A percentile compares a stretch with the other conserved stretches of the same genome.
phyloP scores from a whole-genome alignment of 176 grass and related monocot genomes.

The Ampelocalamus luodianensis region DNA sequence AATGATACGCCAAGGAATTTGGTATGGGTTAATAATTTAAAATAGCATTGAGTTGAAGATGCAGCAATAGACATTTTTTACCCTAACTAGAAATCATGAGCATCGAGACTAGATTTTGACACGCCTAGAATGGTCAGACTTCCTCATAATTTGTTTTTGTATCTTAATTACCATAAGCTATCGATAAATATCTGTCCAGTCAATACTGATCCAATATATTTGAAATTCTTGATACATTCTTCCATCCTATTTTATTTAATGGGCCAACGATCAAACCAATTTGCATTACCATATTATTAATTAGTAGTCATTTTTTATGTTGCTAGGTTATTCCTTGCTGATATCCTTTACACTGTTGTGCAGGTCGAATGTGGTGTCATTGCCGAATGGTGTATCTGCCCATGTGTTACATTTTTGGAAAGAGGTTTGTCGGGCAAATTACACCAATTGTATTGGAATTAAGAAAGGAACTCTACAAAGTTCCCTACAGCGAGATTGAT shows the following conservation, averaged over 20 bases:
- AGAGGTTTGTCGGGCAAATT: slow-evolving; percentile 82
- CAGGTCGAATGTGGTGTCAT: slow-evolving; percentile 96
- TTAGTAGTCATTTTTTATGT: neutral
- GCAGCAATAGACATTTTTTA: neutral
- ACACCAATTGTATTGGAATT: slow-evolving; percentile 66
- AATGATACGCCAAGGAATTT: neutral
- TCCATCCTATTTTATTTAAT: neutral
- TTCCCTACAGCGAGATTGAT: slow-evolving; percentile 70
- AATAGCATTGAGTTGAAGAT: neutral
- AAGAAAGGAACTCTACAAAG: slow-evolving; percentile 76
- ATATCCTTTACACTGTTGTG: neutral
- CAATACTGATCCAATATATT: neutral
- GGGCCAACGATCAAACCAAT: neutral
- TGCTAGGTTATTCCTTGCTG: slow-evolving; percentile 28
- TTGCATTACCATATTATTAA: neutral
- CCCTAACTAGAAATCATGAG: neutral
- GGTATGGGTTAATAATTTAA: neutral
- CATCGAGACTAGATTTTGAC: neutral
- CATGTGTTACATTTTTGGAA: slow-evolving; percentile 95
- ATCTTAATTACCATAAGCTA: neutral
- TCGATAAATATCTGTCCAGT: neutral
- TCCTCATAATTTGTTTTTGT: neutral
- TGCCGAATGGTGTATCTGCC: slow-evolving; percentile 97
- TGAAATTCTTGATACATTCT: too few species aligned
- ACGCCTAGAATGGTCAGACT: neutral